Conservation (phyloP, 345 rosid genomes). For the Geranium rotundifolium region DNA sequence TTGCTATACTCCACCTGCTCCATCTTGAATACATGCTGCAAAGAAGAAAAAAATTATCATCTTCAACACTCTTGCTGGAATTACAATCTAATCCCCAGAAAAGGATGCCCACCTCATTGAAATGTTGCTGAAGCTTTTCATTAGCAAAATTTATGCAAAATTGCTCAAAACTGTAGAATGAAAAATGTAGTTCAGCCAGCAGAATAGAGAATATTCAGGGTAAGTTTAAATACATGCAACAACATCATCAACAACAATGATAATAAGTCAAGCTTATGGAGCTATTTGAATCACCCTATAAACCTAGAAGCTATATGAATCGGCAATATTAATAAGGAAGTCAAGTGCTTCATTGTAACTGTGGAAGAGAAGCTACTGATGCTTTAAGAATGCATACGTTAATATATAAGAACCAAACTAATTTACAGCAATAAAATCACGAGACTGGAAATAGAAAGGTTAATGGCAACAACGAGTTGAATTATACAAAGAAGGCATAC, state of each 20-base stretch:
- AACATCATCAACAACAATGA: not conserved
- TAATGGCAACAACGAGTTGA: constrained; percentile 2
- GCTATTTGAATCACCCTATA: not conserved
- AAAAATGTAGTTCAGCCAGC: constrained; percentile 7
- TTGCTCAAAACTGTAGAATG: constrained; percentile 80
- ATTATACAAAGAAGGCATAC: constrained; percentile 17
- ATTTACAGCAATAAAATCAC: no score
- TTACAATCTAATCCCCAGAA: constrained; percentile 7
- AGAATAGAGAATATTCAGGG: not conserved
- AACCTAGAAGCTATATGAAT: not conserved
- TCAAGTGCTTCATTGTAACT: not conserved
- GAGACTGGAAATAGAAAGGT: not conserved
- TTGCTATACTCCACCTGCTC: constrained; percentile 94
- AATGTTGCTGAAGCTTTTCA: constrained; percentile 98
- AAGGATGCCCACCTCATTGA: constrained; percentile 65
- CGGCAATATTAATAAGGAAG: not conserved
- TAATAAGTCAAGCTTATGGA: not conserved
- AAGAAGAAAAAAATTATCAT: constrained; percentile 7
- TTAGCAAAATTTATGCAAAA: constrained; percentile 98
- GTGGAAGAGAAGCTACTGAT: not conserved
- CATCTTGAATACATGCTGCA: constrained; percentile 99
- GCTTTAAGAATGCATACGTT: not conserved
- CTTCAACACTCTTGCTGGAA: not conserved
- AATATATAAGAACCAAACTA: no score
- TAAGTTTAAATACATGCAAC: not conserved